These are phyloP conservation scores for Polyporus tsugae DNA, from an alignment of 1,284 basidiomycete species.

Conservation along the genomic window DNA sequence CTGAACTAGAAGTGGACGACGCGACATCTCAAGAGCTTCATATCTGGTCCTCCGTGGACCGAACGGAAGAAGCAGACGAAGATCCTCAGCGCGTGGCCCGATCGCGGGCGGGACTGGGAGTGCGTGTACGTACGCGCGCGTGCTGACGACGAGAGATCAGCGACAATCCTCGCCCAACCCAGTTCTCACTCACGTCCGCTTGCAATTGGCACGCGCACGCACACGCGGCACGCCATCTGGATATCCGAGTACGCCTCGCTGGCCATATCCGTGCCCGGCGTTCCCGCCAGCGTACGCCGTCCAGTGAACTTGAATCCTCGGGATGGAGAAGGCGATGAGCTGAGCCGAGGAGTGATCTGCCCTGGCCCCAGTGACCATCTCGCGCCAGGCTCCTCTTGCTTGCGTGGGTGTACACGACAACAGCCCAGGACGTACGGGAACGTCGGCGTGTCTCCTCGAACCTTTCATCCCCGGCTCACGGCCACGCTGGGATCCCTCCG, in stretches of 20 bases:
- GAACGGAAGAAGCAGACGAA: not conserved
- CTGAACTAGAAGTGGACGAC: not conserved
- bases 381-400: not conserved
- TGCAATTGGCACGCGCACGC: not conserved
- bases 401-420: not conserved
- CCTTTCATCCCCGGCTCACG: not conserved
- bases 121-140: not conserved
- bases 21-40: no score
- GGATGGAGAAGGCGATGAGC: not conserved
- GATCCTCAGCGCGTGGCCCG: not conserved
- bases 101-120: not conserved
- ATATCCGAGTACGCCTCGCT: not conserved
- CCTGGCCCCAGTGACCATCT: not conserved
- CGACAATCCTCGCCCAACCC: slow-evolving; percentile 7
- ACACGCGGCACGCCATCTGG: not conserved
- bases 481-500: no score
- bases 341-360: not conserved
- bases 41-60: not conserved
- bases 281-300: not conserved
- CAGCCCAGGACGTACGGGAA: not conserved
- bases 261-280: not conserved
- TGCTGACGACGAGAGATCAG: slow-evolving; percentile 6
- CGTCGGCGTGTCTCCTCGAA: not conserved
- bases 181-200: not conserved
- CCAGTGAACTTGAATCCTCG: not conserved